phyloP scores from a whole-genome alignment of 495 filamentous ascomycete genomes.

The Xylaria curta region DNA sequence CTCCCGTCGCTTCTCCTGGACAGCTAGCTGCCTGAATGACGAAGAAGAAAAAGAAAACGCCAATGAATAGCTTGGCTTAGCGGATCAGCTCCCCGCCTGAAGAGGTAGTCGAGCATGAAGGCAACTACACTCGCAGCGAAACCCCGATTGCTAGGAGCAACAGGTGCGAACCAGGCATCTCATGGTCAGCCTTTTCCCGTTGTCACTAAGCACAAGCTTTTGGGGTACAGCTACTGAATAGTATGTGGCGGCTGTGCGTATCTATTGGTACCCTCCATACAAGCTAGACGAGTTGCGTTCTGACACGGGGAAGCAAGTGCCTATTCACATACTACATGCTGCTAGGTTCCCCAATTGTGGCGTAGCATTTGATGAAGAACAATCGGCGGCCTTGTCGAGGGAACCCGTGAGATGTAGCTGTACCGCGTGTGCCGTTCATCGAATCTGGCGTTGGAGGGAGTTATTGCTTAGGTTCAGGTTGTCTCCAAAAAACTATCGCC shows the following conservation, averaged over 20 bases:
- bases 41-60: slow-evolving; percentile 12
- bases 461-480: background rate
- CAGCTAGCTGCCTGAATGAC: background rate
- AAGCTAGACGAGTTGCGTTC: background rate
- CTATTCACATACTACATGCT: background rate
- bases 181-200: slow-evolving; percentile 3
- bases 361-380: background rate
- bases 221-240: background rate
- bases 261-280: background rate
- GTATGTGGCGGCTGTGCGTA: slow-evolving; percentile 15
- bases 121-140: slow-evolving; percentile 23
- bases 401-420: background rate
- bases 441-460: background rate
- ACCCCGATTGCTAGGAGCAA: slow-evolving; percentile 8
- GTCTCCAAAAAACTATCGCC: background rate
- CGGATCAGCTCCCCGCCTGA: background rate
- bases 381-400: background rate
- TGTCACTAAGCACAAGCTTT: background rate
- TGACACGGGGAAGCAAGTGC: background rate
- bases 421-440: background rate
- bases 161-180: slow-evolving; percentile 7
- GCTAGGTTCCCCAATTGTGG: background rate
- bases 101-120: slow-evolving; percentile 16
- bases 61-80: slow-evolving; percentile 1
- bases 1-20: slow-evolving; percentile 17